phyloP scores from a whole-genome alignment of 2,329 filamentous ascomycete genomes.

The Talaromyces funiculosus region DNA sequence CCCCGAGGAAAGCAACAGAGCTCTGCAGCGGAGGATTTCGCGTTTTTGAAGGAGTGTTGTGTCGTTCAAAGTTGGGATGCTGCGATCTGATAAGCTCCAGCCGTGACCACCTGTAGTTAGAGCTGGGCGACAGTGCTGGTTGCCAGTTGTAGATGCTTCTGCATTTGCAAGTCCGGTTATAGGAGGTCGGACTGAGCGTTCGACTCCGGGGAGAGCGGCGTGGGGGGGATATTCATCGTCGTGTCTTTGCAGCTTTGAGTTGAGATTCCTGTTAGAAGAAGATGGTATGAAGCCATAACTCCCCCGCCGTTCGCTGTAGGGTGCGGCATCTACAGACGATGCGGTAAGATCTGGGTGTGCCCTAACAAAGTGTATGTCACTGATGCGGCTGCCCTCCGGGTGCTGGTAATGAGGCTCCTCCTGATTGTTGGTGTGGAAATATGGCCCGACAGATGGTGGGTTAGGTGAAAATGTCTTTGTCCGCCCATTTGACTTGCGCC shows the following conservation, averaged over 20 bases:
- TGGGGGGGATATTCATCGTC: conserved; percentile 8
- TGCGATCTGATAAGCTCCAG: conserved; percentile 55
- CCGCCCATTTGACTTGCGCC: conserved; percentile 30
- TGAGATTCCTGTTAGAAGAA: conserved; percentile 18
- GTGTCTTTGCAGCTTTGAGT: conserved; percentile 17
- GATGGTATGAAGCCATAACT: conserved; percentile 30
- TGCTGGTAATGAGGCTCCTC: conserved; percentile 20
- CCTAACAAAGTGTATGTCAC: conserved; percentile 6
- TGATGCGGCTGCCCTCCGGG: background rate
- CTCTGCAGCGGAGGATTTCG: conserved; percentile 74
- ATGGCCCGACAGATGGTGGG: conserved; percentile 49
- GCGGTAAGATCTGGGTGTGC: conserved; percentile 5
- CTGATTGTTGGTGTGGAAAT: conserved; percentile 36
- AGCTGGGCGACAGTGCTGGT: conserved; percentile 29
- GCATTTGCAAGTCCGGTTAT: conserved; percentile 43
- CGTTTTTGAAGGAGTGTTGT: conserved; percentile 50
- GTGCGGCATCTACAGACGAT: conserved; percentile 17
- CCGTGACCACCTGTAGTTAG: conserved; percentile 42
- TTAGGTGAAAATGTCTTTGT: conserved; percentile 39
- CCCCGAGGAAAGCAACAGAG: conserved; percentile 75
- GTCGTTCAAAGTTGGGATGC: conserved; percentile 32
- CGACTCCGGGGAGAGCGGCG: conserved; percentile 20
- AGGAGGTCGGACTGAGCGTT: conserved; percentile 31
- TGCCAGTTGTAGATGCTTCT: conserved; percentile 24
- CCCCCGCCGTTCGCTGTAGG: conserved; percentile 17